Base-by-base conservation (phyloP, 176 grass and related monocot genomes). In the Triticum turgidum region DNA sequence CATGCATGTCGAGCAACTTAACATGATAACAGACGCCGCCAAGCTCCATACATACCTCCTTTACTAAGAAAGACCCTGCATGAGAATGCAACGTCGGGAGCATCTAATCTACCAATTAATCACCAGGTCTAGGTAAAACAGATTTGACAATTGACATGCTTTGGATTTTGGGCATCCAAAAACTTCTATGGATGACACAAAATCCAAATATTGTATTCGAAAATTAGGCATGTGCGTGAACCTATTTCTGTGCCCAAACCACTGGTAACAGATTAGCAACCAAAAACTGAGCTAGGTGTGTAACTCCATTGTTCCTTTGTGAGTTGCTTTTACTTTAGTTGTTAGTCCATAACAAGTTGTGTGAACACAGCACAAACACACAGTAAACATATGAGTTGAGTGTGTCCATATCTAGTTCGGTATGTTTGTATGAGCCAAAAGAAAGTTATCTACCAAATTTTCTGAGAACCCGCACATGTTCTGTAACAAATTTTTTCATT, bases 81-180 rank as follows among this genome's bases (percentile, higher is more conserved):
- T 56, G 33, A 44, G 8, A 77, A 3, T 69, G 37, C n/a, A 11
- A 52, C 3, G 7, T 8, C 3, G 61, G 24, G 5, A 78, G 38
- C 65, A 84, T 72, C 59, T 29, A 45, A 67, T 20, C 49, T 15
- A 67, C 77, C 61, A 67, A 81, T 35, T 27, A 67, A 85, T 64
- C 17, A 20, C 51, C 44, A 61, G 37, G 82, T 68, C 18, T 49
- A 83, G 54, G 32, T 52, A 65, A 73, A 80, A 80, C 17, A 77
- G 21, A 52, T 38, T 65, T 11, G 18, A 25, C 35, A 14, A 69
- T 69, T 15, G n/a, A 37, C 64, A 42, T n/a, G 49, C 54, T 56
- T 39, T 41, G 32, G 17, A 45, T 11, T 42, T 65, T 41, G 32
- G 17, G 69, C 22, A 8, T 68, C 35, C 65, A 54, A 11, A 84